Conservation (phyloP, 192 early-diverging fungal genomes). For the Podila clonocystis region DNA sequence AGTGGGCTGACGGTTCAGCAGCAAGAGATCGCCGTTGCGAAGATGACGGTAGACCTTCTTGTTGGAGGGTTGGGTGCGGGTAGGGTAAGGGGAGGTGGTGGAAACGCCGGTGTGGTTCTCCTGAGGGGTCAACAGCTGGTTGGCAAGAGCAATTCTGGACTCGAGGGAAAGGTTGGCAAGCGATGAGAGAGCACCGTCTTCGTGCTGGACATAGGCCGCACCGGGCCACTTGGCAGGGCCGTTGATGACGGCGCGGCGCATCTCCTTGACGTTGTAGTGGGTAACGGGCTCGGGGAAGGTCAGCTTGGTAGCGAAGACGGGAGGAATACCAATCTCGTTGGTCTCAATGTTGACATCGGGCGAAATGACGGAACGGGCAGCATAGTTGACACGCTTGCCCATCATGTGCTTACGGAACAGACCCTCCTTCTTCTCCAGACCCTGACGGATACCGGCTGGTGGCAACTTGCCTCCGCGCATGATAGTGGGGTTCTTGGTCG, state of each 20-base stretch:
- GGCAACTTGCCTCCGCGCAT: conserved; percentile 69
- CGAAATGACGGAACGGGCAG: conserved; percentile 96
- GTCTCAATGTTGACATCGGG: conserved; percentile 99
- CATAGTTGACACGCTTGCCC: conserved; percentile 99
- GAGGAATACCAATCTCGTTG: conserved; percentile 97
- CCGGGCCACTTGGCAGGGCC: conserved; percentile 97
- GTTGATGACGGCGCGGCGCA: conserved; percentile 93
- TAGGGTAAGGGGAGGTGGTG: conserved; percentile 61
- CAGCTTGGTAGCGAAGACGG: conserved; percentile 92
- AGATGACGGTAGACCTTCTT: conserved; percentile 98
- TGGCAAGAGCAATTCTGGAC: conserved; percentile 95
- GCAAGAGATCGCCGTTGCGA: conserved; percentile 95
- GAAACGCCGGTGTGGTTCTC: conserved; percentile 57
- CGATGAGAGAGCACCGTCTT: conserved; percentile 90
- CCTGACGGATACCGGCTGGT: conserved; percentile 93
- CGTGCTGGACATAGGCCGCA: conserved; percentile 92
- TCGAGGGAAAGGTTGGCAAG: conserved; percentile 84
- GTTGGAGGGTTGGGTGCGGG: conserved; percentile 76
- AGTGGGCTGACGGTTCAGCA: conserved; percentile 99
- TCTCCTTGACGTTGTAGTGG: conserved; percentile 90
- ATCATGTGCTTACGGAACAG: conserved; percentile 99
- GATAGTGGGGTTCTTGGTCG: conserved; percentile 80
- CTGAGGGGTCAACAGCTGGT: conserved; percentile 86
- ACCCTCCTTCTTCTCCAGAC: conserved; percentile 99
- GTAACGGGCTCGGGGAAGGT: conserved; percentile 99